These are phyloP conservation scores for Quercus robur DNA, from an alignment of 306 rosid genomes.

Conservation along the genomic window DNA sequence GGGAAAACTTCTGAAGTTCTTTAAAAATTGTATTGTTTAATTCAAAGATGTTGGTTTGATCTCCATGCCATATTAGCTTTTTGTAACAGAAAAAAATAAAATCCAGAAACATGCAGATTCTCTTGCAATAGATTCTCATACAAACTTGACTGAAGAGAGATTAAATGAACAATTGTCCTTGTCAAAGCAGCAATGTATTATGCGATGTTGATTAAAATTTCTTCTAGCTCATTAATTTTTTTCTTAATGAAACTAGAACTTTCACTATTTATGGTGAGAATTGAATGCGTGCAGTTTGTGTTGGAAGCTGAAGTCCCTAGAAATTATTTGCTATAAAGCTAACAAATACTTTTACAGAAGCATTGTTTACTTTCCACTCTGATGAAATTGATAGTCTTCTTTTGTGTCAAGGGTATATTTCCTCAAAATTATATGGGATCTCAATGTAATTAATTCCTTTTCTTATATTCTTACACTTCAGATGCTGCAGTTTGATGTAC, in stretches of 20 bases:
- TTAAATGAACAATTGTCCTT: not conserved
- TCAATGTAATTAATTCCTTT: not conserved
- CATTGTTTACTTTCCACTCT: no score
- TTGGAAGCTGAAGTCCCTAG: not conserved
- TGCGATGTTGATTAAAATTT: not conserved
- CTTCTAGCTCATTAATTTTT: not conserved
- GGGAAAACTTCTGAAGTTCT: no score
- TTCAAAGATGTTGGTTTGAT: no score
- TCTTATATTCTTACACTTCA: not conserved
- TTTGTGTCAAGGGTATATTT: no score
- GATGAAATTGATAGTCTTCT: no score
- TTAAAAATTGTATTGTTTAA: no score
- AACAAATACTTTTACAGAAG: no score
- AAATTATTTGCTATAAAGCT: no score
- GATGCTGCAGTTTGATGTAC: not conserved
- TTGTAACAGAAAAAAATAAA: not conserved
- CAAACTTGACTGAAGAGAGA: not conserved
- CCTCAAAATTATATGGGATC: not conserved
- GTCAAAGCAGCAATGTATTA: not conserved
- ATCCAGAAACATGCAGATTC: not conserved
- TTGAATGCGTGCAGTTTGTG: not conserved
- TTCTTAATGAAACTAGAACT: not conserved
- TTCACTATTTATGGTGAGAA: not conserved
- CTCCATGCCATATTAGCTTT: not conserved
- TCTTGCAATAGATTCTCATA: not conserved